Base-by-base conservation (phyloP, 352 stramenopile species). In the Pythium sukuiense region DNA sequence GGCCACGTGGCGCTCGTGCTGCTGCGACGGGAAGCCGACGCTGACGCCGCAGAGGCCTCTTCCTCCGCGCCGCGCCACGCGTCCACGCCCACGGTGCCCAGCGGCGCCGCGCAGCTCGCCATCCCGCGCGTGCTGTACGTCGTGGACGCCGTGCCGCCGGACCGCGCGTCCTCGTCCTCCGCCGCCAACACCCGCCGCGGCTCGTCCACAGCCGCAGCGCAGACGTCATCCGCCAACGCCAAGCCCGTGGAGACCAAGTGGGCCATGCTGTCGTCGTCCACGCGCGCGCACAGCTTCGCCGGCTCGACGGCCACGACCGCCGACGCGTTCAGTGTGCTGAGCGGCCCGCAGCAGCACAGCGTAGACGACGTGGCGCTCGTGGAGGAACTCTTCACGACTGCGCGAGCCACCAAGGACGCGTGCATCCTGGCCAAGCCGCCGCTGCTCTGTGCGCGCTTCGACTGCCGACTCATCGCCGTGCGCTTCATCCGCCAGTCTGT, bases 361-460 rank as follows among this genome's bases (percentile, higher is more conserved):
- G 74, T 88, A 39, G 76, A 94, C 60, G 86, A 92, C 41, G 45
- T 92, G 56, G 82, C 82, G 39, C 71, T 94, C 12, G 67, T 94
- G 9, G 66, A 90, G 24, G 86, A 93, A 65, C 79, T 94, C 27
- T 91, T 94, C 68, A 65, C 65, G 61, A 74, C 76, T 6, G 61
- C 72, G 11, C 68, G 70, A 26, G 63, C 71, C 1, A 80, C 80
- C 4, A 91, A 91, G 70, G 86, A 94, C 26, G 76, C 76, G 32
- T 78, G 73, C 37, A 66, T 92, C 16, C 18, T 92, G 20, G 77
- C 84, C 55, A 92, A 92, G 45, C 66, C 81, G 18, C 86, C 86
- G 29, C 55, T 94, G 35, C 69, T 94, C 33, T 89, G 81, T 65
- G 86, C 80, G 26, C 76, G 86, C 46, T 92, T 93, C 45, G 86